Percentiles rank a stretch among this genome's conserved stretches.
phyloP scores from a whole-genome alignment of 495 filamentous ascomycete species.

The Melanomma pulvis-pyrius region DNA sequence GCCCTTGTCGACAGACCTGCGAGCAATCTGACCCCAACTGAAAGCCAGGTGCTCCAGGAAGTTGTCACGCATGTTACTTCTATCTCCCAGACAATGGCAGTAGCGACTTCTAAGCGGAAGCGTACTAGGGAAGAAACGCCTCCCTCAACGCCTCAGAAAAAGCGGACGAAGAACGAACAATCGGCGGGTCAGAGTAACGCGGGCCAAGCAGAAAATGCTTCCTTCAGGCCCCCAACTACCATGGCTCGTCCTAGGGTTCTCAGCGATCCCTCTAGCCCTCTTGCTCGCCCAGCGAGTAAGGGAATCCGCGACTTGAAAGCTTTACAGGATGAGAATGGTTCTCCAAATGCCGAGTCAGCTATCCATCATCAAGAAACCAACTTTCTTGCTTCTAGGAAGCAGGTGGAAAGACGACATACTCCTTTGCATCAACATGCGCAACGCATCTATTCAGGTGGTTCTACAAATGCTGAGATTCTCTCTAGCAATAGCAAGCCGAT shows the following conservation, averaged over 20 bases:
- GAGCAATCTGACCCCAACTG: too few species aligned
- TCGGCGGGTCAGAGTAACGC: not conserved
- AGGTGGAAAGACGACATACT: not conserved
- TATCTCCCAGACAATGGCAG: not conserved
- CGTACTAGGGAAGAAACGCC: not conserved
- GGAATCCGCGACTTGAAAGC: not conserved
- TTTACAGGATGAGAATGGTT: not conserved
- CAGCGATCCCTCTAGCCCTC: slow-evolving; percentile 15
- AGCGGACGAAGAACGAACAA: not conserved
- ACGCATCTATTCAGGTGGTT: slow-evolving; percentile 1
- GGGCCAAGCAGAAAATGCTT: not conserved
- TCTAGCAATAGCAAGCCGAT: slow-evolving; percentile 37
- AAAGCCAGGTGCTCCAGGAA: too few species aligned
- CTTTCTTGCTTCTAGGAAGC: not conserved
- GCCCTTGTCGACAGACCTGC: too few species aligned
- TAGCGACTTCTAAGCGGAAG: not conserved
- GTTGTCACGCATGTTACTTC: too few species aligned
- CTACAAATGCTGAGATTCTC: slow-evolving; percentile 10
- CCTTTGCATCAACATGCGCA: slow-evolving; percentile 8
- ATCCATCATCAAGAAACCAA: not conserved
- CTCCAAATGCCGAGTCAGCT: not conserved
- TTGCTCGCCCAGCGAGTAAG: not conserved
- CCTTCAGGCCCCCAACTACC: not conserved
- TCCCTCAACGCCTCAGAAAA: slow-evolving; percentile 8
- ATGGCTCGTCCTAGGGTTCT: slow-evolving; percentile 10